Evolutionary conservation across 345 rosid genomes (phyloP).

Genomic region (Euphorbia pulcherrima): DNA sequence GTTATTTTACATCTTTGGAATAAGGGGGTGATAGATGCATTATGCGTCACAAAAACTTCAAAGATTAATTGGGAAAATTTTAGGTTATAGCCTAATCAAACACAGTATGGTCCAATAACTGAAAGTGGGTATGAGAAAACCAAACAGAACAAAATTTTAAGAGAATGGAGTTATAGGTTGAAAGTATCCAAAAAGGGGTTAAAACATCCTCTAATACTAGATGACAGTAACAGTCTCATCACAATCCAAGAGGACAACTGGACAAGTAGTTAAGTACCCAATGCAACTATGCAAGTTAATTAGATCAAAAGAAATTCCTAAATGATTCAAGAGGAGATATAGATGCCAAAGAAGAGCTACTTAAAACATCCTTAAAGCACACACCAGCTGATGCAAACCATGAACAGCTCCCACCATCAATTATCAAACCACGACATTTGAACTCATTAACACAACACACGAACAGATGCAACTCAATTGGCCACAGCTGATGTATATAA

Average conservation of each 20-base stretch:
- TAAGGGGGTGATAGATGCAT: neutral
- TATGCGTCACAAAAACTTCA: neutral
- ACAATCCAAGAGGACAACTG: no score
- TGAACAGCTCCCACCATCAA: neutral
- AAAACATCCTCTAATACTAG: no score
- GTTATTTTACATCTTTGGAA: neutral
- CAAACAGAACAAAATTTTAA: neutral
- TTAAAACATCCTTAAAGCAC: neutral
- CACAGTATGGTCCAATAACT: neutral
- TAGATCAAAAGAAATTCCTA: no score
- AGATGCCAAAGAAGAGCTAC: neutral
- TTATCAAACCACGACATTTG: neutral
- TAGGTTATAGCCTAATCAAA: neutral
- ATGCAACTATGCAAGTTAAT: no score
- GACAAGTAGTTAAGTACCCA: no score
- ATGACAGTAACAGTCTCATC: no score
- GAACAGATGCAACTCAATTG: neutral
- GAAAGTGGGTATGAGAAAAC: neutral
- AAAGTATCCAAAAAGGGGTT: neutral
- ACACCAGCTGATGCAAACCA: neutral
- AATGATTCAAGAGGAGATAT: no score
- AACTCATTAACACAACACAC: neutral
- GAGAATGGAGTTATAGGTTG: neutral
- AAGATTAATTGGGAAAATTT: neutral
- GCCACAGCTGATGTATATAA: no score